Base-by-base conservation (phyloP, 805 yeast genomes). In the Barnettozyma pratensis region DNA sequence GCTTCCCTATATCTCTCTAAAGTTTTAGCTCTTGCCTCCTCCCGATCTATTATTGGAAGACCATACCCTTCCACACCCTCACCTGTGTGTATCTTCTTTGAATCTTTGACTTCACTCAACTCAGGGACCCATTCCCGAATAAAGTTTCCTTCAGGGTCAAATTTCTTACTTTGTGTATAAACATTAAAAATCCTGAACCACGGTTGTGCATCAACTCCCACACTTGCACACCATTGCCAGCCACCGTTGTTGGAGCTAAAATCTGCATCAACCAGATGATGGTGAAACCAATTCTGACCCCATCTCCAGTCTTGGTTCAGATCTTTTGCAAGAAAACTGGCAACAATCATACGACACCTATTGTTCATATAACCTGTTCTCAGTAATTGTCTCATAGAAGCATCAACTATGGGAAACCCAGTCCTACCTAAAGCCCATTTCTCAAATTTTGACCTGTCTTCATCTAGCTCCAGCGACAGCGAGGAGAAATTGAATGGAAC, bases 341-440 rank as follows among this genome's bases (percentile, higher is more conserved):
- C 77, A 35, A 68, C 74, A 30, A 77, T 72, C 80, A 79, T 75
- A 35, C 85, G 66, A 44, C 75, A 68, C 29, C 85, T 62, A 58
- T 79, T 79, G 55, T 72, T 76, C 68, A 79, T 70, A 54, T 74
- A 77, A 0, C 81, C 83, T 1, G 79, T 76, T n/a, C 66, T 62
- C 36, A 69, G 61, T 37, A 79, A 62, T 55, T 78, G 71, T 35
- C 80, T 64, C 84, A 79, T 79, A 37, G 76, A 70, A 2, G 84
- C 84, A 56, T 79, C 85, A 4, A 79, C 75, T 9, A 79, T 68
- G 1, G 85, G 83, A 44, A 67, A 69, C 1, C 84, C 85, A 0
- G 84, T 79, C 25, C 59, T 59, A 0, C 84, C 85, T 27, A 66
- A 56, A 50, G 79, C 72, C 85, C 84, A 79, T 25, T 67, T 68